Base-by-base conservation (phyloP, 768 basidiomycete genomes). In the Panus rudis region DNA sequence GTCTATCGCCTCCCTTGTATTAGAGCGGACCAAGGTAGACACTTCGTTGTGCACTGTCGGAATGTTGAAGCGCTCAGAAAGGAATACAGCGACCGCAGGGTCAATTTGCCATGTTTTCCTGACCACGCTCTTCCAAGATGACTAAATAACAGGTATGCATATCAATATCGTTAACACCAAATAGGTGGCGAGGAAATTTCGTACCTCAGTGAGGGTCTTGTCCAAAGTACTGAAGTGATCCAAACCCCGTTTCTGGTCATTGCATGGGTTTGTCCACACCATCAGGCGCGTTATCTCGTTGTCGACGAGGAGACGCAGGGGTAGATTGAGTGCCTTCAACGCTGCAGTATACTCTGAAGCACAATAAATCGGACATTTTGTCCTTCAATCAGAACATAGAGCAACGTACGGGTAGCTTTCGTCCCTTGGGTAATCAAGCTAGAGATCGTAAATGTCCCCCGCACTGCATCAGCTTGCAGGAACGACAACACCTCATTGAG, bases 181-280 rank as follows among this genome's bases (percentile, higher is more conserved):
- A 39, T 2, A 41, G 26, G 21, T 43, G 6, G 47, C 3, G 35
- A 42, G 37, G 11, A 1, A 54, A 70, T 56, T 53, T n/a, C n/a
- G n/a, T n/a, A 90, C 91, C 50, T 84, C 82, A 0, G 73, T 55
- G 50, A 84, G 67, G 16, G 72, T 71, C 48, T 76, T 71, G 60
- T 88, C 80, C 14, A 70, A 56, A 58, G 65, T 68, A 6, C 72
- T 72, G 28, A 72, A 53, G 33, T 83, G 67, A 56, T 91, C 84
- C 1, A 61, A 54, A 14, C 84, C 84, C 50, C 83, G 78, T 51
- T 75, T 79, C 4, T 70, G 53, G 49, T 96, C 93, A 46, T 83
- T 85, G 23, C 75, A 72, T 0, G 91, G 89, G 61, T 98, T 98
- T 33, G 71, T 71, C 96, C 96, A 98, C 6, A 98, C 92, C 4